Conservation (phyloP, 1,284 basidiomycete species). For the Rhizoctonia solani region DNA sequence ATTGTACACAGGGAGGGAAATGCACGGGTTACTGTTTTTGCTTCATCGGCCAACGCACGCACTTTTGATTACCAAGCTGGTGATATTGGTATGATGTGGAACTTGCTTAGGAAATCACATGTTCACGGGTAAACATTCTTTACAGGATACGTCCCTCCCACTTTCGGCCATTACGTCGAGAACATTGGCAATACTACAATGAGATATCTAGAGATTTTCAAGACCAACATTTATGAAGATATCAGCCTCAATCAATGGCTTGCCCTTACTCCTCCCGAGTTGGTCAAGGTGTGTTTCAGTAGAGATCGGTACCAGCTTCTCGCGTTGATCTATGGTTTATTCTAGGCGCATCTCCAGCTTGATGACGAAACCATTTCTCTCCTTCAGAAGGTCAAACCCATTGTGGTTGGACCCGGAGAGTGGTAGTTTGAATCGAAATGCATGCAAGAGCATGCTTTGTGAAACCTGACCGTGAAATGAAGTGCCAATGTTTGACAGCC, state of each 20-base stretch:
- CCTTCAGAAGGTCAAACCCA: conserved; percentile 8
- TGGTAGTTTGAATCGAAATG: background rate
- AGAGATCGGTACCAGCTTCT: background rate
- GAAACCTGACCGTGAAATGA: no score
- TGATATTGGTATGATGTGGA: conserved; percentile 57
- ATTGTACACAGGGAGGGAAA: conserved; percentile 7
- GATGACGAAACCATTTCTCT: background rate
- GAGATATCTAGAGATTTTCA: conserved; percentile 14
- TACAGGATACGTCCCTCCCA: conserved; percentile 55
- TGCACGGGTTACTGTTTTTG: conserved; percentile 49
- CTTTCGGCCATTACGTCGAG: conserved; percentile 15
- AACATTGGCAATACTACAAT: conserved; percentile 10
- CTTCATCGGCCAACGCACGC: conserved; percentile 60
- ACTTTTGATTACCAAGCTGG: conserved; percentile 72
- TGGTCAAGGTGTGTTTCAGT: conserved; percentile 1
- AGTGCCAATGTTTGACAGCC: no score
- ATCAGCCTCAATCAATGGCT: conserved; percentile 18
- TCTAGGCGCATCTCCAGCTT: conserved; percentile 1
- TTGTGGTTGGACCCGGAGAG: conserved; percentile 2
- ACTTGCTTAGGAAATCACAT: conserved; percentile 36
- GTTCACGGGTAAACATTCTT: background rate
- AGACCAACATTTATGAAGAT: conserved; percentile 2
- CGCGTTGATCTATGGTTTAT: background rate
- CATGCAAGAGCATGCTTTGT: background rate
- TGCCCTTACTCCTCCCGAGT: conserved; percentile 3